Base-by-base conservation (phyloP, 345 rosid genomes). In the Microthlaspi erraticum region DNA sequence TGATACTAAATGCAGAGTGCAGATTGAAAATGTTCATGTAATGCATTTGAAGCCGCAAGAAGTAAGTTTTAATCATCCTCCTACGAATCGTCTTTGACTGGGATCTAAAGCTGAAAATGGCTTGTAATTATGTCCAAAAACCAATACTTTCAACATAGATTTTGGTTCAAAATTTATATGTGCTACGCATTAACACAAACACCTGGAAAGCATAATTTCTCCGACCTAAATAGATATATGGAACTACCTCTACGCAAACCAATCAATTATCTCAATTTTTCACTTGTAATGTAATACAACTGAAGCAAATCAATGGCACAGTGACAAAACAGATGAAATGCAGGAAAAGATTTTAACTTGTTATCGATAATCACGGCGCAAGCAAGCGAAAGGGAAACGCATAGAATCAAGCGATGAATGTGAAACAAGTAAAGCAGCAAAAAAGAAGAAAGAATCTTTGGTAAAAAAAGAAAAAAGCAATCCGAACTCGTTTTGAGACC, bases 41-140 rank as follows among this genome's bases (percentile, higher is more conserved):
- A 51, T 13, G 53, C 53, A 57, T 46, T 31, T 37, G 26, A 68
- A 57, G 73, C 38, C 26, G 33, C 58, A 69, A 23, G 9, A 14
- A 13, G 9, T 5, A 50, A 62, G 8, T 14, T 32, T 14, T 39
- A 52, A 5, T 19, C 5, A 18, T 41, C 53, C 41, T 49, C 60
- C 59, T 41, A 60, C 38, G 9, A 68, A 60, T 13, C 52, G 14
- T 10, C 68, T 60, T 42, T 31, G 45, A 41, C 37, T 26, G 10
- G 43, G 66, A 18, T 39, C 60, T 29, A 60, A 17, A 70, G 20
- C 58, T 46, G 74, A 59, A 59, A 66, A 59, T 59, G 74, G 66
- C 13, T 44, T 45, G 65, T 34, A 23, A 36, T 7, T 23, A 55
- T 46, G 42, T 17, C 38, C 37, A 41, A 31, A 10, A 62, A 10